Evolutionary conservation across 208 protist genomes (phyloP).

Genomic region (Leishmania tropica): DNA sequence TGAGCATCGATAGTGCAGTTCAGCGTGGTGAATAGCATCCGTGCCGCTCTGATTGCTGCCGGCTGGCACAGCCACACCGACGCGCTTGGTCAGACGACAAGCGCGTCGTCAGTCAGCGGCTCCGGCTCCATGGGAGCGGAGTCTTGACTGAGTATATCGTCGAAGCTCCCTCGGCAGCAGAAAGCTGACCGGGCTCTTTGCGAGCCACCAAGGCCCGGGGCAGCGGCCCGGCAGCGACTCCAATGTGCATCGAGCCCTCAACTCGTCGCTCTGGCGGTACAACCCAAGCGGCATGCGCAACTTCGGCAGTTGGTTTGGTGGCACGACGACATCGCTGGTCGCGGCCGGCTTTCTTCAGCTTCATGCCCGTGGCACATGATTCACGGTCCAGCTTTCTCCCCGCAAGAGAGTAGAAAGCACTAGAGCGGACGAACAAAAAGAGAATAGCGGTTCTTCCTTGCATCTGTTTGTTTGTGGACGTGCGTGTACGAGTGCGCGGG

Average conservation of each 20-base stretch:
- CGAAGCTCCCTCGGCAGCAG: slow-evolving; percentile 21
- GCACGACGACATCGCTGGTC: slow-evolving; percentile 11
- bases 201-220: neutral
- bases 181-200: neutral
- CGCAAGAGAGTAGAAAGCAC: neutral
- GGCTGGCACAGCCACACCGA: slow-evolving; percentile 8
- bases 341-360: slow-evolving; percentile 17
- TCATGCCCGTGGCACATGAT: slow-evolving; percentile 12
- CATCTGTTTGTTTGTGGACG: neutral
- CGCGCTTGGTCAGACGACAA: neutral
- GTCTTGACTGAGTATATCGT: slow-evolving; percentile 14
- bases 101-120: slow-evolving; percentile 8
- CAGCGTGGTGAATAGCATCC: slow-evolving; percentile 6
- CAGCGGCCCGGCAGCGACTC: neutral
- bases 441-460: neutral
- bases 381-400: slow-evolving; percentile 2
- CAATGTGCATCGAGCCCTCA: slow-evolving; percentile 5
- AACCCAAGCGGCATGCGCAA: neutral
- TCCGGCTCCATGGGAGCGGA: slow-evolving; percentile 1
- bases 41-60: neutral
- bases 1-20: slow-evolving; percentile 11
- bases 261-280: slow-evolving; percentile 10
- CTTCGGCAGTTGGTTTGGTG: slow-evolving; percentile 23
- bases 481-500: neutral
- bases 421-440: neutral